Conservation (phyloP, 139 green algal genomes). For the Yamagishiella unicocca region DNA sequence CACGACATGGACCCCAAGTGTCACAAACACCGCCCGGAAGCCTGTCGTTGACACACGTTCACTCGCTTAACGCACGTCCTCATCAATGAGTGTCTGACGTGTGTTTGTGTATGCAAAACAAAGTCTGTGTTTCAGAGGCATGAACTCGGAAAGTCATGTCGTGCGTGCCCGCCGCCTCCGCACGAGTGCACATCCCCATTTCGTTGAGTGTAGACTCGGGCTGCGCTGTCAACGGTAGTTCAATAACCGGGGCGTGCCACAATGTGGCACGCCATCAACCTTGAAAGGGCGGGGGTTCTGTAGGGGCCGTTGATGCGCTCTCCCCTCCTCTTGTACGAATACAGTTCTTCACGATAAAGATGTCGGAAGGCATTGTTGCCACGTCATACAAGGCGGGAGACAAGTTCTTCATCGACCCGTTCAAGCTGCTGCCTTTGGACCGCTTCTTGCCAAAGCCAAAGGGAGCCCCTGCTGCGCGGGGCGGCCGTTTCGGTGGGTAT, state of each 20-base stretch:
- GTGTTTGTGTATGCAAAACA: too few species aligned
- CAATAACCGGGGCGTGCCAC: neutral
- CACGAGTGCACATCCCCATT: neutral
- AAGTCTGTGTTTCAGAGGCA: too few species aligned
- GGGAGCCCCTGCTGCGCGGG: constrained; percentile 62
- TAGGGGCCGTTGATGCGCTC: neutral
- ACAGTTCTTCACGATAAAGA: constrained; percentile 97
- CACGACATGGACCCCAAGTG: neutral
- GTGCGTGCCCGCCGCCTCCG: too few species aligned
- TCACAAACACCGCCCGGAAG: neutral
- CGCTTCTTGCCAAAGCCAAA: constrained; percentile 92
- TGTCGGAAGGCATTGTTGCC: constrained; percentile 94
- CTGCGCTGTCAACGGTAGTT: neutral
- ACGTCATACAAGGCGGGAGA: constrained; percentile 92
- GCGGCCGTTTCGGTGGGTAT: constrained; percentile 33
- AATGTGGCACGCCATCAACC: neutral
- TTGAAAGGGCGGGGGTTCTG: too few species aligned
- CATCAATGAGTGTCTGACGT: too few species aligned
- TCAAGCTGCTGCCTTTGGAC: constrained; percentile 88
- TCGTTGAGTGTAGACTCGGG: neutral
- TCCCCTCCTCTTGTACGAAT: too few species aligned
- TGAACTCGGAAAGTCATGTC: too few species aligned
- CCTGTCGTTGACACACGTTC: neutral
- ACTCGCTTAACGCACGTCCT: neutral
- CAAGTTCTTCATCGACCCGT: constrained; percentile 98